Percentiles rank a stretch among this genome's conserved stretches.
These are phyloP conservation scores for Garcia nutans DNA, from an alignment of 345 rosid species.

Conservation along the genomic window DNA sequence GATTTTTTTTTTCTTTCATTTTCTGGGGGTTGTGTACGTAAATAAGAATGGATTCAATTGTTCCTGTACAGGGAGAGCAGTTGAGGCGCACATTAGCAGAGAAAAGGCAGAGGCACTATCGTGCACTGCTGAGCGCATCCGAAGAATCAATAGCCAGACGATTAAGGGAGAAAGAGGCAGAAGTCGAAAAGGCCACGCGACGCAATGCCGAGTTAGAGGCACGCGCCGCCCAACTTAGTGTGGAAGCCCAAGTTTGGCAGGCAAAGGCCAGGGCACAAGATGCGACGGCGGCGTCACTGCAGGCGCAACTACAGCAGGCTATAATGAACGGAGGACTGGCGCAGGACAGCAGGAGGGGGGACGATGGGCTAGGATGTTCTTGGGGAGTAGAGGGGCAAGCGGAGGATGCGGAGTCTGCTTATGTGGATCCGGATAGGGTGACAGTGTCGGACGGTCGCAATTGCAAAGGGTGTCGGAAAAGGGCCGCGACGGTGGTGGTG, in stretches of 20 bases:
- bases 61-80: slow-evolving; percentile 58
- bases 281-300: slow-evolving; percentile 72
- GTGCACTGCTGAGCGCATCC: slow-evolving; percentile 62
- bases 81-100: slow-evolving; percentile 72
- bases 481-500: slow-evolving; percentile 68
- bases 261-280: slow-evolving; percentile 77
- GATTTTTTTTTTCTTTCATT: neutral
- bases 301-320: slow-evolving; percentile 74
- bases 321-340: slow-evolving; percentile 31
- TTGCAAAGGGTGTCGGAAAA: slow-evolving; percentile 56
- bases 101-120: slow-evolving; percentile 69
- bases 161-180: slow-evolving; percentile 67
- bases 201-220: slow-evolving; percentile 78
- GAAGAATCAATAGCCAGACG: slow-evolving; percentile 60
- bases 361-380: slow-evolving; percentile 24
- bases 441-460: slow-evolving; percentile 39
- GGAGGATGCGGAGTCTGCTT: slow-evolving; percentile 90
- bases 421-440: slow-evolving; percentile 69
- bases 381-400: slow-evolving; percentile 43
- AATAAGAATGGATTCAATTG: neutral
- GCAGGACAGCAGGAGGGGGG: slow-evolving; percentile 48
- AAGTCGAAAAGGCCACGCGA: slow-evolving; percentile 69
- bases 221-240: slow-evolving; percentile 72
- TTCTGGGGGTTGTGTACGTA: neutral
- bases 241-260: slow-evolving; percentile 86